These are phyloP conservation scores for Sesbania bispinosa DNA, from an alignment of 306 rosid genomes.

Conservation along the genomic window DNA sequence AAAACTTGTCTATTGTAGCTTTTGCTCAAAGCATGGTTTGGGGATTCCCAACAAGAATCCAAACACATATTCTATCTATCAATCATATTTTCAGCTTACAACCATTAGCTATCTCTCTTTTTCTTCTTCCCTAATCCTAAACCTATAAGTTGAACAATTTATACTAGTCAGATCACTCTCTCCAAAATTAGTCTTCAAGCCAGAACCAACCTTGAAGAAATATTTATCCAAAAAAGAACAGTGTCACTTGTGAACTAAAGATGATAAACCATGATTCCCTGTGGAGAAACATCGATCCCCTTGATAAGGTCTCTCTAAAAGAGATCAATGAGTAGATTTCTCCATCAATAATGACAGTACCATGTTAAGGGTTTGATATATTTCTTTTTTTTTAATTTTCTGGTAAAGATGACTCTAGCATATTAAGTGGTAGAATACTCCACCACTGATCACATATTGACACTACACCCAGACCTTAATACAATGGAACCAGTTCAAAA, in stretches of 20 bases:
- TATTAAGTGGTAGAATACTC: not conserved
- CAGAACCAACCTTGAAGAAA: not conserved
- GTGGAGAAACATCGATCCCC: not conserved
- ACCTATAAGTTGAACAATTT: not conserved
- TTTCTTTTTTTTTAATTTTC: not conserved
- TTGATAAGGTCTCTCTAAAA: not conserved
- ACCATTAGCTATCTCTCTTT: not conserved
- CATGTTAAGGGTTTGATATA: not conserved
- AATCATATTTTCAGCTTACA: not conserved
- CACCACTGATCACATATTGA: not conserved
- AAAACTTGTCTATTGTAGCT: no score
- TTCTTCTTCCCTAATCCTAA: not conserved
- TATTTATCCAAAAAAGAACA: not conserved
- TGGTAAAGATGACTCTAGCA: not conserved
- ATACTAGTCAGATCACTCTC: not conserved
- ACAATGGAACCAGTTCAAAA: constrained; percentile 10
- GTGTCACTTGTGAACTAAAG: not conserved
- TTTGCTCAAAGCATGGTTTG: no score
- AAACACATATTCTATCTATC: not conserved
- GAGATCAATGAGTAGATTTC: not conserved
- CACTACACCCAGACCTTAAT: not conserved
- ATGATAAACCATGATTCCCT: not conserved
- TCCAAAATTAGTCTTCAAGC: not conserved
- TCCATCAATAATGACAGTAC: not conserved
- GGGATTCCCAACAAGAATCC: no score